Base-by-base conservation (phyloP, 2,329 filamentous ascomycete species). In the Ascochyta clinopodiicola region DNA sequence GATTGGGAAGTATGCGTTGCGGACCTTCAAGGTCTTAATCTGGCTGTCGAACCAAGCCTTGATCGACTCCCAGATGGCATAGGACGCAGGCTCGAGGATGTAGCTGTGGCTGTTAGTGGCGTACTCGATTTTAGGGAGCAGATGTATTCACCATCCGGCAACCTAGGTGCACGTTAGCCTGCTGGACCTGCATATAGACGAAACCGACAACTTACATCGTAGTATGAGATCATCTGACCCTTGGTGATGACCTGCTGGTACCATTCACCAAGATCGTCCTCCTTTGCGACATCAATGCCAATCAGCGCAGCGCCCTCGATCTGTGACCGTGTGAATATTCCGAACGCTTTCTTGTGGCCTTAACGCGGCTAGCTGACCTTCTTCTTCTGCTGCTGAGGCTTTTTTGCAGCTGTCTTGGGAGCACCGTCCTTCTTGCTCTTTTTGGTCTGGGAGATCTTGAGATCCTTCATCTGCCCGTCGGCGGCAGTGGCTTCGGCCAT, bases 211-310 rank as follows among this genome's bases (percentile, higher is more conserved):
- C 93, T 91, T 59, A 98, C 94, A 79, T 96, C 90, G 72, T 97
- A 98, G 85, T 97, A 99, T 72, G 96, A 93, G 69, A 98, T 88
- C 89, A 99, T 91, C 75, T 97, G 92, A 68, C 92, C 91, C 85
- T 99, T 99, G 72, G 93, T 88, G 53, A 99, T 89, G 58, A 98
- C 91, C 79, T 99, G 94, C 79, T 96, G 92, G 79, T 99, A 99
- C 95, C 95, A 99, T 78, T 88, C 87, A 45, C 91, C 84, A 75
- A 99, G 95, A 79, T 98, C 92, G 43, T 90, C 88, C 44, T 88
- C 82, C 79, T 97, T 98, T 61, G 85, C 84, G 57, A 90, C 87
- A 61, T 93, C 95, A 70, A 97, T 96, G 62, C 93, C 93, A 68
- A 95, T 96, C 63, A 96, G 74, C 48, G 84, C 84, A 47, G 84